Percentiles rank a stretch among this genome's conserved stretches.
phyloP scores from a whole-genome alignment of 2,329 filamentous ascomycete species.

The Alternaria panax region DNA sequence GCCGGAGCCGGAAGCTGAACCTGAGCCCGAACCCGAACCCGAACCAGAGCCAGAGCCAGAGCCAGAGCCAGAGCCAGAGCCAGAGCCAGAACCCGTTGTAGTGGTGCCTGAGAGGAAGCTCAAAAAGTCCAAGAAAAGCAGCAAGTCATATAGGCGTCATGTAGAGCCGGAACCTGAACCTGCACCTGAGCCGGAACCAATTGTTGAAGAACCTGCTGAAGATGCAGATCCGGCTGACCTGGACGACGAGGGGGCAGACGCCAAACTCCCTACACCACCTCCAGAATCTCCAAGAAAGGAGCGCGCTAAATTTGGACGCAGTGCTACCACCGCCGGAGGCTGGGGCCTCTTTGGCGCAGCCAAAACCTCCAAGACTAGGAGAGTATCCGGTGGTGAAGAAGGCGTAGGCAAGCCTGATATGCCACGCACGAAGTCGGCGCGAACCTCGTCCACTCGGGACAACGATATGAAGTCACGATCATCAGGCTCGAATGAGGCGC shows the following conservation, averaged over 20 bases:
- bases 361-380: slow-evolving; percentile 52
- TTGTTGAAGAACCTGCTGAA: slow-evolving; percentile 27
- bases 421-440: slow-evolving; percentile 64
- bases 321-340: slow-evolving; percentile 65
- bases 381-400: slow-evolving; percentile 39
- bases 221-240: slow-evolving; percentile 36
- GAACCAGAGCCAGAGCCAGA: slow-evolving; percentile 23
- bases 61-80: slow-evolving; percentile 32
- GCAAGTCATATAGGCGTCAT: slow-evolving; percentile 34
- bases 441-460: slow-evolving; percentile 58
- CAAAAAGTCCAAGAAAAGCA: slow-evolving; percentile 41
- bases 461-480: slow-evolving; percentile 72
- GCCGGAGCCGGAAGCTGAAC: slow-evolving; percentile 42
- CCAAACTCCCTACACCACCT: slow-evolving; percentile 57
- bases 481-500: slow-evolving; percentile 74
- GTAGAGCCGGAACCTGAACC: slow-evolving; percentile 16
- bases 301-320: slow-evolving; percentile 76
- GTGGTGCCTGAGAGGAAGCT: slow-evolving; percentile 30
- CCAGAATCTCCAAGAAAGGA: slow-evolving; percentile 69
- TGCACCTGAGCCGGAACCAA: slow-evolving; percentile 30
- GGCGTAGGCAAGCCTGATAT: slow-evolving; percentile 53
- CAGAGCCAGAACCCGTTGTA: slow-evolving; percentile 34
- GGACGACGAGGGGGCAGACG: slow-evolving; percentile 36
- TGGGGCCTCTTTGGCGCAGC: slow-evolving; percentile 73
- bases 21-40: slow-evolving; percentile 24